Base-by-base conservation (phyloP, 208 protist genomes). In the Angomonas deanei region DNA sequence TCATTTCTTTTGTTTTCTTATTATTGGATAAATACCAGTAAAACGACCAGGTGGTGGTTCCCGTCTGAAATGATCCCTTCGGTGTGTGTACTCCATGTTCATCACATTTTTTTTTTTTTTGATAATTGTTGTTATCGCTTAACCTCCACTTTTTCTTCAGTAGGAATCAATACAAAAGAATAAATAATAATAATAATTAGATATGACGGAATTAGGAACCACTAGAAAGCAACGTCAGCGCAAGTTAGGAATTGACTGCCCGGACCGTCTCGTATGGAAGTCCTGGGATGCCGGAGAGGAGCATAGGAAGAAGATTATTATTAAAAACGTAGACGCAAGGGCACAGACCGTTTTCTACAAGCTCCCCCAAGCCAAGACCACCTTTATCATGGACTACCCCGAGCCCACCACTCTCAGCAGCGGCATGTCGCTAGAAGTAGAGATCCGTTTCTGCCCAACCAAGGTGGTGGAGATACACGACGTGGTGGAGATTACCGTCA, bases 331-430 rank as follows among this genome's bases (percentile, higher is more conserved):
- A 19, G 84, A 87, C 42, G 52, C 31, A 5, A 63, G 75, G 19
- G 74, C 78, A 8, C 88, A 96, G 67, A 86, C 75, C 19, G 82
- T 98, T 28, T 59, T 70, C 59, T 93, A 96, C 68, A 64, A 73
- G 28, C 76, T 96, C 21, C 93, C 95, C 1, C 53, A 79, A 66
- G 70, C 72, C 54, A 84, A 75, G 32, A 74, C 70, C 13, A 81
- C 70, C 26, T 97, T 97, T 59, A 72, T 95, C 21, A 88, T 93
- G 55, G 78, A 81, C 0, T 97, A 93, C 68, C 92, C 95, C 0
- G 86, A 96, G 65, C 75, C 81, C 3, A 70, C 94, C 49, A 83
- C 69, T 28, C 85, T 97, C 23, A 84, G 73, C 38, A 81, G 80
- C 48, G 94, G 91, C 26, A 85, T 97, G 80, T 66, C 63, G 17